Conservation (phyloP, 495 filamentous ascomycete genomes). For the Aspergillus sclerotiicarbonarius region DNA sequence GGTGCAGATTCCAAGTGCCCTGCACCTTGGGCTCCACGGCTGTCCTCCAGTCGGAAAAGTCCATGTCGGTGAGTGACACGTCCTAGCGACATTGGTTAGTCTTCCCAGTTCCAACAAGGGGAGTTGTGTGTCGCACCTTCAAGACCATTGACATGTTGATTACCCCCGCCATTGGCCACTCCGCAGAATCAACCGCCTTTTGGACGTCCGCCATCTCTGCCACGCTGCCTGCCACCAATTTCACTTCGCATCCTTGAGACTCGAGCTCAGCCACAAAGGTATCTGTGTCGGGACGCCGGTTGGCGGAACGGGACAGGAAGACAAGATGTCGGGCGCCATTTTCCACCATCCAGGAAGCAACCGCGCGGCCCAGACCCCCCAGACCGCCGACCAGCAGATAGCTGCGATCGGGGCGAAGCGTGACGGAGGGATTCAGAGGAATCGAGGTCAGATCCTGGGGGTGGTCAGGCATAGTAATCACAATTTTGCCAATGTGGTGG, state of each 20-base stretch:
- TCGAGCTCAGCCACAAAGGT: conserved; percentile 37
- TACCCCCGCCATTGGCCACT: conserved; percentile 28
- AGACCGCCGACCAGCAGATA: conserved; percentile 50
- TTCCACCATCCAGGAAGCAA: conserved; percentile 56
- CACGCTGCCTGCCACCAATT: conserved; percentile 25
- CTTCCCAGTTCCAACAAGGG: too few relatives aligned
- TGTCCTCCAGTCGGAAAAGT: conserved; percentile 30
- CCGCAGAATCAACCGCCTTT: conserved; percentile 2
- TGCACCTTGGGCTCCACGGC: conserved; percentile 41
- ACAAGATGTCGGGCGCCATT: conserved; percentile 55
- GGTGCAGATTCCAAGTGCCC: conserved; percentile 57
- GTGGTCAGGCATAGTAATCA: conserved; percentile 22
- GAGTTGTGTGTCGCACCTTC: not conserved
- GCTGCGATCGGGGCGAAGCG: conserved; percentile 18
- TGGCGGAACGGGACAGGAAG: conserved; percentile 35
- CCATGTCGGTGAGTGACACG: conserved; percentile 30
- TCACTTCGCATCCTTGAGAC: conserved; percentile 20
- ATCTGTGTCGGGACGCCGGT: not conserved
- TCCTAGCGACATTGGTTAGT: not conserved
- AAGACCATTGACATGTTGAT: conserved; percentile 24
- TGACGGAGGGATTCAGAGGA: not conserved
- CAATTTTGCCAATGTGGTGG: conserved; percentile 31
- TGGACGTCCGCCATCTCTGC: conserved; percentile 15
- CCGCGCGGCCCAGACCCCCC: conserved; percentile 56
- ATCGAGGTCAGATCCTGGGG: conserved; percentile 3